Evolutionary conservation across 2,329 filamentous ascomycete species (phyloP).

Genomic region (Colletotrichum viniferum): DNA sequence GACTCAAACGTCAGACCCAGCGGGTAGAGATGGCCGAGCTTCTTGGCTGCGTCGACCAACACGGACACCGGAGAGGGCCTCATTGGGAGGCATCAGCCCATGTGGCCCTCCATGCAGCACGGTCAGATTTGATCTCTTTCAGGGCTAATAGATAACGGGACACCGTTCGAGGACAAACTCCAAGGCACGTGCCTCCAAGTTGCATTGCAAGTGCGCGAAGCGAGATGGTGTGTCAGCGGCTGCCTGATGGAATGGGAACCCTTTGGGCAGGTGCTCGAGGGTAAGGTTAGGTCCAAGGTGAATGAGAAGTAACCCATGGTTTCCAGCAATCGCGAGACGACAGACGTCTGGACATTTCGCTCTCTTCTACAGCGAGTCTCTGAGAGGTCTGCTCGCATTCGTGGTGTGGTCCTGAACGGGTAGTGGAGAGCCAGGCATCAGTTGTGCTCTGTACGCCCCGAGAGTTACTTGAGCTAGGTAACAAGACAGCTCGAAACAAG

Average conservation of each 20-base stretch:
- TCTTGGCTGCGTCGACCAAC: not conserved
- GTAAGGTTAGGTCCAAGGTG: not conserved
- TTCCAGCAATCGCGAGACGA: not conserved
- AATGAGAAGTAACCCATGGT: not conserved
- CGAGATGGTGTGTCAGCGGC: constrained; percentile 15
- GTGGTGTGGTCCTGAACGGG: not conserved
- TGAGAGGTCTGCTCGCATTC: not conserved
- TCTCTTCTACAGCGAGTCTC: not conserved
- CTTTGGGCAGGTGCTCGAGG: not conserved
- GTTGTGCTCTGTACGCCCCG: not conserved
- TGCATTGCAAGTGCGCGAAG: not conserved
- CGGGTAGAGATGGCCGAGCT: not conserved
- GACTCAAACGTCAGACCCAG: not conserved
- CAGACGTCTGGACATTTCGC: not conserved
- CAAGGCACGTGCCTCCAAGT: not conserved
- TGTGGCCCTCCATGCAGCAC: not conserved
- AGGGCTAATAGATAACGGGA: not conserved
- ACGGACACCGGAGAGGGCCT: not conserved
- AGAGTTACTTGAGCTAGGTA: not conserved
- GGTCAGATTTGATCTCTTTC: not conserved
- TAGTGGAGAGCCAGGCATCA: not conserved
- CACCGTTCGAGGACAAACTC: not conserved
- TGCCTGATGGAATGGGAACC: not conserved
- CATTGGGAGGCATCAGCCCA: not conserved
- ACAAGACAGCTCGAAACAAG: not conserved